phyloP scores from a whole-genome alignment of 352 stramenopile genomes.

The Phytopythium montanum region DNA sequence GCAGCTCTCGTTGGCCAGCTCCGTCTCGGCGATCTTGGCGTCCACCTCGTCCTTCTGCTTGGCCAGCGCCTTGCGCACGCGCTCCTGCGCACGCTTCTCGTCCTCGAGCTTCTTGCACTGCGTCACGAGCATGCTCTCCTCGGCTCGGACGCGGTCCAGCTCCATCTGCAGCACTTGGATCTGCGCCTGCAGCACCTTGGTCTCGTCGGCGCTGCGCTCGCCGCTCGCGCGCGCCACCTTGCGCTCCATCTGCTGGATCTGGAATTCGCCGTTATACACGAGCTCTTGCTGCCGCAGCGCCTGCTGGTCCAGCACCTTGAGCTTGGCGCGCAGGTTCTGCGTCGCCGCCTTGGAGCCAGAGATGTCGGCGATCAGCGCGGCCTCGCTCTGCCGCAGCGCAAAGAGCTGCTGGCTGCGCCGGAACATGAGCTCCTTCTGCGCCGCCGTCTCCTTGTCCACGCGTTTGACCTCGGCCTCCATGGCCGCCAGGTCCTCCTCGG shows the following conservation, averaged over 20 bases:
- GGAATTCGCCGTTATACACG: slow-evolving; percentile 96
- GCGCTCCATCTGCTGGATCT: slow-evolving; percentile 96
- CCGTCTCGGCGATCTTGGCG: slow-evolving; percentile 82
- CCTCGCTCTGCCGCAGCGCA: slow-evolving; percentile 83
- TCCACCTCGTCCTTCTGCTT: slow-evolving; percentile 80
- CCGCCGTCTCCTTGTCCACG: slow-evolving; percentile 74
- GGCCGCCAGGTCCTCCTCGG: slow-evolving; percentile 65
- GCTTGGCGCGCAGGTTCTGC: slow-evolving; percentile 89
- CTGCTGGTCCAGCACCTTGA: slow-evolving; percentile 90
- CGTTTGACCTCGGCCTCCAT: slow-evolving; percentile 61
- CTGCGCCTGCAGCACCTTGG: slow-evolving; percentile 86
- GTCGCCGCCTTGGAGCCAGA: slow-evolving; percentile 82
- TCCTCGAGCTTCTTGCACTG: slow-evolving; percentile 93
- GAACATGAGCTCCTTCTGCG: slow-evolving; percentile 93
- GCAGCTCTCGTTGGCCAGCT: slow-evolving; percentile 90
- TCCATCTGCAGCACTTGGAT: slow-evolving; percentile 91
- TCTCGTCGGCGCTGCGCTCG: slow-evolving; percentile 93
- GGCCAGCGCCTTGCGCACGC: slow-evolving; percentile 69
- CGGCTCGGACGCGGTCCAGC: slow-evolving; percentile 82
- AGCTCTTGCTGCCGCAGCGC: slow-evolving; percentile 91
- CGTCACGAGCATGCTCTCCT: slow-evolving; percentile 85
- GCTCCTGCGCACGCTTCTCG: slow-evolving; percentile 79
- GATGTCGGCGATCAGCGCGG: slow-evolving; percentile 89
- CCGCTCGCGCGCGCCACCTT: slow-evolving; percentile 92
- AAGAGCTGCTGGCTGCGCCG: slow-evolving; percentile 89